Evolutionary conservation across 495 filamentous ascomycete genomes (phyloP), one percentile per base, ranked within the genome.

Genomic region (Neurospora tetrasperma): DNA sequence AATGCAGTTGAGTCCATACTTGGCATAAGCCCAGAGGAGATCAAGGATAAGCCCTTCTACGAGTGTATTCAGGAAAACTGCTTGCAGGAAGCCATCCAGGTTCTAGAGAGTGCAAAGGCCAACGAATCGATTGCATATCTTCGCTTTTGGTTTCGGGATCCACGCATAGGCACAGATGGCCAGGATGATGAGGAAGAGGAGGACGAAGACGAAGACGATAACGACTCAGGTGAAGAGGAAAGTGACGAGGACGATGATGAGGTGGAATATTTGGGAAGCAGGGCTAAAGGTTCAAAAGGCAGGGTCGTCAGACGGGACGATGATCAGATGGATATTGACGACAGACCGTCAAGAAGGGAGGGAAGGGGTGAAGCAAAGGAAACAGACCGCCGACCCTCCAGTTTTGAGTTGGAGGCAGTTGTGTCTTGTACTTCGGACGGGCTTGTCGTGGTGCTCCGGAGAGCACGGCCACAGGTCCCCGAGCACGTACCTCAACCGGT

Each of bases 91-190:
- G 93, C 92, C 16, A 87, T 94, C 14, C 86, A 88, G 73, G 93
- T 90, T 75, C 81, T 97, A 59, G 93, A 96, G 78, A 90, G 90
- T 75, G 94, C 94, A 8, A 96, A 97, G 78, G 90, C 89, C n/a
- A 96, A 97, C 76, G 93, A 96, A 75, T 96, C 94, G 14, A 96
- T 97, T 75, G 93, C 94, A 16, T 97, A 97, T 76, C 85, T 97
- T 70, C 91, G 94, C n/a, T 97, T 97, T 78, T 93, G 89, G 86
- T 94, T 90, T 79, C 87, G 92, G 42, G 91, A 96, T 80, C 93
- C 93, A 39, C 85, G 86, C 71, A 75, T 76, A 71, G 83, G 85
- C 11, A 75, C 76, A 48, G 78, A 78, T 35, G 78, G 80, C 27
- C 72, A 70, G 4, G 77, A 76, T 5, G 78, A 80, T 16, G 76